A percentile compares a stretch with the other conserved stretches of the same genome.
phyloP scores from a whole-genome alignment of 208 protist species.

The Porcisia hertigi region DNA sequence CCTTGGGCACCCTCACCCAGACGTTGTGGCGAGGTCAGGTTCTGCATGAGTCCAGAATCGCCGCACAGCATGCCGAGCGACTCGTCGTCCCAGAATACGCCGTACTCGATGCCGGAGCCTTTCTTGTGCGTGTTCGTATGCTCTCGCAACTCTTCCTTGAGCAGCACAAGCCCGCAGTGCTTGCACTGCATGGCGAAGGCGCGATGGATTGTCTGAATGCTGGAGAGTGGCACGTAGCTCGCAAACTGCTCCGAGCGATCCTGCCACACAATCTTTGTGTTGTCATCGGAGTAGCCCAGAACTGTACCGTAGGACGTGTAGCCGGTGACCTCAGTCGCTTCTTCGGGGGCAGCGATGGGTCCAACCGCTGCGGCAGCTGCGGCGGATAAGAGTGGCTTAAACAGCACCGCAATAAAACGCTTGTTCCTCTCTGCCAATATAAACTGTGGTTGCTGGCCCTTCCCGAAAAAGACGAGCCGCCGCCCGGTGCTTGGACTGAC shows the following conservation, averaged over 20 bases:
- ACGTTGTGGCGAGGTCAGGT: slow-evolving; percentile 25
- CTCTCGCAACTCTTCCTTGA: slow-evolving; percentile 49
- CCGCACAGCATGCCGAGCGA: slow-evolving; percentile 63
- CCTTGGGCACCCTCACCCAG: slow-evolving; percentile 74
- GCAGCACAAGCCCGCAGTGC: slow-evolving; percentile 66
- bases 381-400: slow-evolving; percentile 30
- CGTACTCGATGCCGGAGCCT: slow-evolving; percentile 45
- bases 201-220: slow-evolving; percentile 45
- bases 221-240: slow-evolving; percentile 43
- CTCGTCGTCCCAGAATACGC: slow-evolving; percentile 52
- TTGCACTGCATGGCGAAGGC: slow-evolving; percentile 54
- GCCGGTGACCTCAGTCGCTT: slow-evolving; percentile 5
- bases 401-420: slow-evolving; percentile 49
- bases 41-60: slow-evolving; percentile 64
- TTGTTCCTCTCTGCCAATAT: slow-evolving; percentile 43
- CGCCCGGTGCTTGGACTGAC: slow-evolving; percentile 43
- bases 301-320: slow-evolving; percentile 65
- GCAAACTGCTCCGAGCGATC: slow-evolving; percentile 67
- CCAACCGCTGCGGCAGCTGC: slow-evolving; percentile 5
- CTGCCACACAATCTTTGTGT: slow-evolving; percentile 78
- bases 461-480: slow-evolving; percentile 63
- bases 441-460: slow-evolving; percentile 35
- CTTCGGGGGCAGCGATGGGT: background rate
- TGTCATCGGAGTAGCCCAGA: slow-evolving; percentile 73
- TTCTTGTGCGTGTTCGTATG: slow-evolving; percentile 69